A percentile compares a stretch with the other conserved stretches of the same genome.
Conservation (phyloP, 1,139 yeast species). For the Schwanniomyces etchellsii region DNA sequence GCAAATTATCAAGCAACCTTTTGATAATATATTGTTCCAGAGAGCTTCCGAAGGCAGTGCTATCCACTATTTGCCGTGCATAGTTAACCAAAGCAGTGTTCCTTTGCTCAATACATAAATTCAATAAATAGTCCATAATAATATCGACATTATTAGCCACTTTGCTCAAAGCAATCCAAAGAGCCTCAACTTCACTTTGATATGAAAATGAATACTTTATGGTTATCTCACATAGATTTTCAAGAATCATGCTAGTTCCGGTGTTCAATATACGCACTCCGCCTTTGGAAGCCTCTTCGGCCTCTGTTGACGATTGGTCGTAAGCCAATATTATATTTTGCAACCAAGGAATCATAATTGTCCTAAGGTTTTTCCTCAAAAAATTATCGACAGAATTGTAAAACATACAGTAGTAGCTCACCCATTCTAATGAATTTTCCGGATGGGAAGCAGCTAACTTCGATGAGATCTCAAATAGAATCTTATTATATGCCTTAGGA, state of each 20-base stretch:
- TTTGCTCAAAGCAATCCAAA: conserved; percentile 90
- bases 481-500: conserved; percentile 71
- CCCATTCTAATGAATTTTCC: conserved; percentile 52
- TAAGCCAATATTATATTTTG: conserved; percentile 65
- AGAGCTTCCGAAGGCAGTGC: conserved; percentile 56
- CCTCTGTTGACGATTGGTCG: conserved; percentile 7
- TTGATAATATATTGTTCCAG: conserved; percentile 48
- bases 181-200: conserved; percentile 83
- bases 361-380: conserved; percentile 68
- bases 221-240: conserved; percentile 79
- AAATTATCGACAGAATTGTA: conserved; percentile 55
- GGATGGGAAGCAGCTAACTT: conserved; percentile 49
- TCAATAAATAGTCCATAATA: conserved; percentile 65
- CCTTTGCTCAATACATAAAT: conserved; percentile 63
- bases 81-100: conserved; percentile 73
- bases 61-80: conserved; percentile 76
- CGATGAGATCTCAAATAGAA: conserved; percentile 62
- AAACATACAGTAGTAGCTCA: conserved; percentile 68
- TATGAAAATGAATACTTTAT: conserved; percentile 67
- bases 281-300: conserved; percentile 3
- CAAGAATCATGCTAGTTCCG: conserved; percentile 72
- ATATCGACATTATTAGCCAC: conserved; percentile 63
- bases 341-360: conserved; percentile 86
- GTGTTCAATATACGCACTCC: conserved; percentile 24
- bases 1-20: conserved; percentile 59